These are phyloP conservation scores for Abortiporus biennis DNA, from an alignment of 1,284 basidiomycete genomes.

Conservation along the genomic window DNA sequence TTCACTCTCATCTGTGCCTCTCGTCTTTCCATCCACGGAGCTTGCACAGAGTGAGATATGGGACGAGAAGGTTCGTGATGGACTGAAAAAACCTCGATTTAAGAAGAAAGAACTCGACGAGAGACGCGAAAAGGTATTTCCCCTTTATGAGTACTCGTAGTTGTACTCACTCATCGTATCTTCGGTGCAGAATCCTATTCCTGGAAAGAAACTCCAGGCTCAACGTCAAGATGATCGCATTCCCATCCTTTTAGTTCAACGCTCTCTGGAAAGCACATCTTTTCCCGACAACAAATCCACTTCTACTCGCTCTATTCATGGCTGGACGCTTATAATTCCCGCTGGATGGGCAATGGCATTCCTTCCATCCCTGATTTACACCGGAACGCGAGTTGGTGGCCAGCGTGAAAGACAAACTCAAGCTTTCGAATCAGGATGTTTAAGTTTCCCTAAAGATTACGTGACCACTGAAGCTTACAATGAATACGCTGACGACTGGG, in stretches of 20 bases:
- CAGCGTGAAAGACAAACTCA: constrained; percentile 74
- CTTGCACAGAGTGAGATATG: constrained; percentile 70
- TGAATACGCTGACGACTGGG: constrained; percentile 40
- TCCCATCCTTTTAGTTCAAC: constrained; percentile 77
- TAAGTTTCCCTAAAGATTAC: constrained; percentile 81
- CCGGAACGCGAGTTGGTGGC: constrained; percentile 77
- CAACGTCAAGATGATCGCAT: constrained; percentile 73
- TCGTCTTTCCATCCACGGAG: constrained; percentile 48
- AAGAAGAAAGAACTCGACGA: constrained; percentile 82
- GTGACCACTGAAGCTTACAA: constrained; percentile 52
- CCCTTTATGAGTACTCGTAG: not conserved
- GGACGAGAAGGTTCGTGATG: constrained; percentile 50
- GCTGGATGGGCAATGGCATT: constrained; percentile 87
- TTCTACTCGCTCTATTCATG: constrained; percentile 48
- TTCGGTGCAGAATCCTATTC: constrained; percentile 37
- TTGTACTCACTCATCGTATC: constrained; percentile 12
- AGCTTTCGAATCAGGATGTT: constrained; percentile 68
- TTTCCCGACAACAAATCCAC: constrained; percentile 13
- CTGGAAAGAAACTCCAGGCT: constrained; percentile 66
- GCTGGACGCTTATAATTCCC: constrained; percentile 82
- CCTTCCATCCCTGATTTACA: constrained; percentile 73
- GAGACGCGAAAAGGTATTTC: constrained; percentile 61
- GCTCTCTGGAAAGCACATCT: constrained; percentile 47
- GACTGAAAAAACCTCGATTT: constrained; percentile 57
- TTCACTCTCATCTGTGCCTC: constrained; percentile 19